Conservation (phyloP, 768 basidiomycete species). For the Floccularia luteovirens region DNA sequence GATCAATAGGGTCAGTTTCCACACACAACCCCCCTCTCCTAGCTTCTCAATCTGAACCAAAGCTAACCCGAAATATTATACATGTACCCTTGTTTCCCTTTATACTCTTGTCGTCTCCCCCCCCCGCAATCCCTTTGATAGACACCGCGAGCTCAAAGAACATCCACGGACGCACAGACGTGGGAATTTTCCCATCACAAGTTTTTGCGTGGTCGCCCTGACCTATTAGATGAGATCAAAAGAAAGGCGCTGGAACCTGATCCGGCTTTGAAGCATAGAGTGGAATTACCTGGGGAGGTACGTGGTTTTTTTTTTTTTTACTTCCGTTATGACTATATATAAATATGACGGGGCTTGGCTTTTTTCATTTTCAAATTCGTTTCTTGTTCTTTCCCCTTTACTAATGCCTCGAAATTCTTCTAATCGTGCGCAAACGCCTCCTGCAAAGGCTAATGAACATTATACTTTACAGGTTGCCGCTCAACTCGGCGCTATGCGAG, state of each 20-base stretch:
- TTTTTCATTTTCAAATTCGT: slow-evolving; percentile 3
- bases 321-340: slow-evolving; percentile 2
- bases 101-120: slow-evolving; percentile 3
- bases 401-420: neutral
- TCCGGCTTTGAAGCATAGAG: slow-evolving; percentile 59
- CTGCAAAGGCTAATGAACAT: no score
- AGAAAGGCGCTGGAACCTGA: slow-evolving; percentile 81
- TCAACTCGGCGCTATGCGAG: slow-evolving; percentile 62
- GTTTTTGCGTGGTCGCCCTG: slow-evolving; percentile 73
- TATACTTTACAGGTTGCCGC: no score
- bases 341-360: neutral
- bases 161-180: slow-evolving; percentile 72
- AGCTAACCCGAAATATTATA: no score
- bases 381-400: slow-evolving; percentile 3
- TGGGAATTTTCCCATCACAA: slow-evolving; percentile 90
- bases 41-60: neutral
- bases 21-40: no score
- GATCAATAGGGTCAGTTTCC: slow-evolving; percentile 71
- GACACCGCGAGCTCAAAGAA: slow-evolving; percentile 80
- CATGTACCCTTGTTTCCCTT: no score
- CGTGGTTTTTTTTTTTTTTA: slow-evolving; percentile 12
- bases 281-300: slow-evolving; percentile 80
- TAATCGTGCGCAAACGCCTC: neutral
- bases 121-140: slow-evolving; percentile 17
- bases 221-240: slow-evolving; percentile 80